Evolutionary conservation across 208 protist genomes (phyloP).

Genomic region (Trypanosomatidae sp.): DNA sequence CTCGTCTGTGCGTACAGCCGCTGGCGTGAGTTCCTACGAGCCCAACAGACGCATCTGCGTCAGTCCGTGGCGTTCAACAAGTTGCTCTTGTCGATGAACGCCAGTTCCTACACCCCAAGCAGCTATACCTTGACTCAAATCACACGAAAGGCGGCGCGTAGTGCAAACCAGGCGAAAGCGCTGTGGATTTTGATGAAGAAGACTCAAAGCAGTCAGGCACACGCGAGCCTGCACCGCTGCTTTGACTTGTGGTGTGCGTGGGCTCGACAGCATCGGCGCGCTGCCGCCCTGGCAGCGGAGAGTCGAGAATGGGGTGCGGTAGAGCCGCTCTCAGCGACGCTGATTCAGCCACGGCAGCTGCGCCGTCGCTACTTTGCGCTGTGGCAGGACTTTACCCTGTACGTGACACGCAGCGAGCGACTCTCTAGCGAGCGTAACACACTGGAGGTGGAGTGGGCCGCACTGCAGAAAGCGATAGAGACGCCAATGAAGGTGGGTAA

Average conservation of each 20-base stretch:
- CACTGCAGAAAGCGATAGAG: constrained; percentile 38
- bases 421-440: constrained; percentile 51
- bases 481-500: constrained; percentile 33
- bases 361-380: constrained; percentile 41
- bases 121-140: constrained; percentile 4
- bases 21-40: constrained; percentile 21
- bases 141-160: constrained; percentile 5
- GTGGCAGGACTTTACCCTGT: constrained; percentile 51
- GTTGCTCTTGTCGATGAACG: constrained; percentile 53
- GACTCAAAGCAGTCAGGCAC: constrained; percentile 5
- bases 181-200: constrained; percentile 31
- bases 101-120: constrained; percentile 15
- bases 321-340: constrained; percentile 36
- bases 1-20: constrained; percentile 7
- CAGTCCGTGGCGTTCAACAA: constrained; percentile 45
- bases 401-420: constrained; percentile 35
- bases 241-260: constrained; percentile 39
- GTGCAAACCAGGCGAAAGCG: constrained; percentile 19
- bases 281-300: neutral
- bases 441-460: constrained; percentile 55
- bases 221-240: constrained; percentile 19
- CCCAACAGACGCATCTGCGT: constrained; percentile 3
- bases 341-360: constrained; percentile 33
- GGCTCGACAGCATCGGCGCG: neutral
- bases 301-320: constrained; percentile 29